Percentiles rank a stretch among this genome's conserved stretches.
phyloP scores from a whole-genome alignment of 225 moss, liverwort and hornwort species.

The Sphagnum tenellum region DNA sequence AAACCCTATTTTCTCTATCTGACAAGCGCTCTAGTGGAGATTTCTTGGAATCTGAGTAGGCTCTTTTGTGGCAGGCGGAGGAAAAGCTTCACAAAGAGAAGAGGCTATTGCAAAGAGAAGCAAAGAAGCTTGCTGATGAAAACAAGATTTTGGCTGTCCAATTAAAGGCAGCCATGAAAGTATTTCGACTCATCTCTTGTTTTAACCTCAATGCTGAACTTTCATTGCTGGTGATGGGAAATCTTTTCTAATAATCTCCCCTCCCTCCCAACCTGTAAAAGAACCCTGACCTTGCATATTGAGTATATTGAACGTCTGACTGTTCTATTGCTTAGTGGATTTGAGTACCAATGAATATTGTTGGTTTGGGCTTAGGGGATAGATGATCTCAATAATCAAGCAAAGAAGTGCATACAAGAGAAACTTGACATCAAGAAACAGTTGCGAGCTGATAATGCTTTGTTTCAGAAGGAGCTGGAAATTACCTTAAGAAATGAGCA shows the following conservation, averaged over 20 bases:
- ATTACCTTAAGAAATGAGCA: constrained; percentile 8
- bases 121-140: constrained; percentile 12
- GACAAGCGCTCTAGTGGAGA: neutral
- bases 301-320: neutral
- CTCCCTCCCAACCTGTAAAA: too few relatives aligned
- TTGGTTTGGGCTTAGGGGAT: constrained; percentile 9
- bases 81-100: constrained; percentile 25
- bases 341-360: neutral
- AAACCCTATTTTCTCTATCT: neutral
- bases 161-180: constrained; percentile 15
- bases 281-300: neutral
- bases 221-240: too few relatives aligned
- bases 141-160: constrained; percentile 18
- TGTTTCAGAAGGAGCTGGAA: constrained; percentile 15
- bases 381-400: constrained; percentile 14
- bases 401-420: constrained; percentile 7
- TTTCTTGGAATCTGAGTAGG: neutral
- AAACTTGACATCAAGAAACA: constrained; percentile 9
- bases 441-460: constrained; percentile 9
- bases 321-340: neutral
- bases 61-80: constrained; percentile 16
- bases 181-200: neutral
- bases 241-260: too few relatives aligned
- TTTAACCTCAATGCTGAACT: too few relatives aligned
- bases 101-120: constrained; percentile 9